These are phyloP conservation scores for Nelumbo lutea DNA, from an alignment of 164 flowering plant species.

Conservation along the genomic window DNA sequence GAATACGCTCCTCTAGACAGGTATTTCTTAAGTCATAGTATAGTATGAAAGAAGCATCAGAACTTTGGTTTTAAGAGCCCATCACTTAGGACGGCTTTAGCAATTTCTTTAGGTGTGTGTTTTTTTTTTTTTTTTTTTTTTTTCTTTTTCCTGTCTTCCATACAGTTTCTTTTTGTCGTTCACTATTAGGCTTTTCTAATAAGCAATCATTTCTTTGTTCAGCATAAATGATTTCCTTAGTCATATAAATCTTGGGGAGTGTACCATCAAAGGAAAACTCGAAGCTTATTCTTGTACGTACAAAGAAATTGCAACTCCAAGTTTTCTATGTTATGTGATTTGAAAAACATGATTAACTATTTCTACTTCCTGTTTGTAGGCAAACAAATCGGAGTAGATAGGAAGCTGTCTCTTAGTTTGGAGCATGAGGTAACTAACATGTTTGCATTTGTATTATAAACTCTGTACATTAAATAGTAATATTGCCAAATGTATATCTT, in stretches of 20 bases:
- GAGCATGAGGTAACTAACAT: constrained; percentile 72
- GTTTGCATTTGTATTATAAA: not conserved
- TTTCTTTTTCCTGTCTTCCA: not conserved
- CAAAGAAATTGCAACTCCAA: not conserved
- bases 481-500: too few species aligned
- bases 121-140: not conserved
- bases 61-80: too few species aligned
- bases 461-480: not conserved
- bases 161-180: too few species aligned
- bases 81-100: too few species aligned
- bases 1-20: constrained; percentile 79
- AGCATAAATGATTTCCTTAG: constrained; percentile 73
- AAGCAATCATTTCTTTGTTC: constrained; percentile 16
- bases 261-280: constrained; percentile 66
- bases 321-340: not conserved
- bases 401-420: constrained; percentile 75
- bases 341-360: not conserved
- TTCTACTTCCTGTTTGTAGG: constrained; percentile 38
- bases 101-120: too few species aligned
- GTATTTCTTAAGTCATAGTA: constrained; percentile 22
- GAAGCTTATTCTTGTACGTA: constrained; percentile 93
- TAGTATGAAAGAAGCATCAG: too few species aligned
- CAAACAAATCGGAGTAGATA: constrained; percentile 86
- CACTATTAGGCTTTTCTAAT: too few species aligned
- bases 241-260: constrained; percentile 76